phyloP scores from a whole-genome alignment of 1,284 basidiomycete genomes.

The Cutaneotrichosporon daszewskae region DNA sequence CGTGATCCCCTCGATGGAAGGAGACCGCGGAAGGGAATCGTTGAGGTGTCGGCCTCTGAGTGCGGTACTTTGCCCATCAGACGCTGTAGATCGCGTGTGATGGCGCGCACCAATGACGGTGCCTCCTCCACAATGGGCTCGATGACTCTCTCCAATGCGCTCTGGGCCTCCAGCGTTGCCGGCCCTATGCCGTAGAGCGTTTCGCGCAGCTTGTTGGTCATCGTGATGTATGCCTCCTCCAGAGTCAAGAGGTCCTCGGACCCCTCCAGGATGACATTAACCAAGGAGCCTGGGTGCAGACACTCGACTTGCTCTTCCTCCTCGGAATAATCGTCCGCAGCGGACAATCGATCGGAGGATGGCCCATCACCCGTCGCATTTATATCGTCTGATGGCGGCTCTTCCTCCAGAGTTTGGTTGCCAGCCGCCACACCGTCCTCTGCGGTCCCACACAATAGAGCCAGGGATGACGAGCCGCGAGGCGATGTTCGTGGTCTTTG shows the following conservation, averaged over 20 bases:
- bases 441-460: constrained; percentile 10
- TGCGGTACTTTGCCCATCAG: constrained; percentile 36
- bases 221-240: constrained; percentile 41
- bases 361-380: constrained; percentile 10
- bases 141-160: neutral
- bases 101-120: constrained; percentile 38
- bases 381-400: constrained; percentile 30
- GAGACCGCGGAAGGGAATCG: constrained; percentile 27
- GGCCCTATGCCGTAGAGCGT: constrained; percentile 18
- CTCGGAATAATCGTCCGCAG: constrained; percentile 24
- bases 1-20: neutral
- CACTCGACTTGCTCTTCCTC: constrained; percentile 32
- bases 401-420: constrained; percentile 16
- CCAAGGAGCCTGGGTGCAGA: constrained; percentile 30
- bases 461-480: constrained; percentile 4
- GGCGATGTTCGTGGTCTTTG: constrained; percentile 14
- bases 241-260: constrained; percentile 42
- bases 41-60: constrained; percentile 17
- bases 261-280: constrained; percentile 38
- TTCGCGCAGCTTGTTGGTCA: constrained; percentile 25
- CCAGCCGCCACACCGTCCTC: constrained; percentile 8
- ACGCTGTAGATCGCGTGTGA: constrained; percentile 37
- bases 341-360: neutral
- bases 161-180: neutral
- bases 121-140: constrained; percentile 35